Evolutionary conservation across 2,329 filamentous ascomycete species (phyloP).

Genomic region (Erysiphe pulchra): DNA sequence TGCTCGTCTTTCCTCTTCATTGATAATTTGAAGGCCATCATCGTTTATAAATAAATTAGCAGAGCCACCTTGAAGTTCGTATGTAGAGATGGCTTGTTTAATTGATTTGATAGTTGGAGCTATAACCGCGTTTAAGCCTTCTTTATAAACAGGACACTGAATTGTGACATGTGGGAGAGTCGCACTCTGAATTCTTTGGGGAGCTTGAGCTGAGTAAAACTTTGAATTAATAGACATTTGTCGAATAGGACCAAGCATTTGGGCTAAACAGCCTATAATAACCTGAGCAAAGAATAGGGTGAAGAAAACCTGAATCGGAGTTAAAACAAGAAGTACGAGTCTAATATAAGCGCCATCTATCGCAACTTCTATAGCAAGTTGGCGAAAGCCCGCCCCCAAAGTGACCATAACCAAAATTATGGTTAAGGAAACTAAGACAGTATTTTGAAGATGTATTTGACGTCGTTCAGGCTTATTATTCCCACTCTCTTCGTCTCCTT

Average conservation of each 20-base stretch:
- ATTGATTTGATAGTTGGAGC: constrained; percentile 52
- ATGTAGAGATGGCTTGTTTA: constrained; percentile 53
- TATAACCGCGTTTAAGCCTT: constrained; percentile 51
- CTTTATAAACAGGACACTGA: constrained; percentile 74
- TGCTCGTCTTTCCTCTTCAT: constrained; percentile 32
- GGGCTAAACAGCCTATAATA: constrained; percentile 48
- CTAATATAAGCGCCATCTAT: constrained; percentile 37
- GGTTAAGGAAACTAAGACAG: constrained; percentile 39
- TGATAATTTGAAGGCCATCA: constrained; percentile 43
- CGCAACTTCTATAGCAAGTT: constrained; percentile 40
- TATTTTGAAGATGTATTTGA: constrained; percentile 43
- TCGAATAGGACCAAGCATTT: constrained; percentile 49
- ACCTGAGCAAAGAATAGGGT: constrained; percentile 62
- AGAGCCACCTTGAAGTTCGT: constrained; percentile 53
- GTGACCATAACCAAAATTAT: constrained; percentile 37
- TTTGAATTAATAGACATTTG: constrained; percentile 55
- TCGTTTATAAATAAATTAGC: constrained; percentile 58
- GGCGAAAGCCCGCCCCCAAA: constrained; percentile 42
- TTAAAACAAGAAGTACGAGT: constrained; percentile 36
- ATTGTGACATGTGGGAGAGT: constrained; percentile 51
- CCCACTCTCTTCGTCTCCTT: constrained; percentile 48
- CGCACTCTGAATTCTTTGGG: constrained; percentile 29
- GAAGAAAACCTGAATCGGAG: constrained; percentile 54
- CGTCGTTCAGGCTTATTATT: constrained; percentile 37
- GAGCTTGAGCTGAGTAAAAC: constrained; percentile 53